These are phyloP conservation scores for Arctium minus DNA, from an alignment of 129 eudicot species.

Conservation along the genomic window DNA sequence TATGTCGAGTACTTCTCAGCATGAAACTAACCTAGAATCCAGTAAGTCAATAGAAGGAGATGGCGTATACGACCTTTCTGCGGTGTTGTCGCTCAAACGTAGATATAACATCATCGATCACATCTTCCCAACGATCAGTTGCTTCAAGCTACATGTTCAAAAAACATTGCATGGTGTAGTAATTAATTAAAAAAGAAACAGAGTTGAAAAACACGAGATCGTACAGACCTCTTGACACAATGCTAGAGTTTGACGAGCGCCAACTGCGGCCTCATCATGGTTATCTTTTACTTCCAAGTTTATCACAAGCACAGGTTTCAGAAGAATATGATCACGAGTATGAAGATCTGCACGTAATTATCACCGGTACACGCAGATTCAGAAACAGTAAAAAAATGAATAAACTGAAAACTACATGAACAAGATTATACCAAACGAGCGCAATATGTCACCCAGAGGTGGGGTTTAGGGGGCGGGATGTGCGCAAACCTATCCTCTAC, in stretches of 20 bases:
- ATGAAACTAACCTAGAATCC: background rate
- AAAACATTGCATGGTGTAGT: background rate
- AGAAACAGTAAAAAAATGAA: background rate
- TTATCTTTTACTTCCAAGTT: conserved; percentile 92
- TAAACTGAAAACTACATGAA: background rate
- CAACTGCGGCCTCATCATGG: conserved; percentile 90
- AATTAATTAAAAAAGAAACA: background rate
- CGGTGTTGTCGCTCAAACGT: conserved; percentile 70
- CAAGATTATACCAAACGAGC: background rate
- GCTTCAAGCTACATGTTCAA: conserved; percentile 52
- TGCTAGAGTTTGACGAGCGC: conserved; percentile 68
- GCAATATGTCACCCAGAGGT: no score
- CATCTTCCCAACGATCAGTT: conserved; percentile 70
- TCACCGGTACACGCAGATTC: background rate
- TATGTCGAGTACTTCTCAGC: background rate
- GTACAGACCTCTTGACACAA: conserved; percentile 74
- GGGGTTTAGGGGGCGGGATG: no score
- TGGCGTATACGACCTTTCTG: conserved; percentile 63
- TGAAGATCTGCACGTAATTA: conserved; percentile 60
- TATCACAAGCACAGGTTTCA: conserved; percentile 72
- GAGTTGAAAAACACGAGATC: background rate
- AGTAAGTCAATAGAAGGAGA: conserved; percentile 53
- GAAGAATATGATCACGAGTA: conserved; percentile 59
- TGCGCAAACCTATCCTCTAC: no score
- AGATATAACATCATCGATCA: conserved; percentile 54